Evolutionary conservation across 352 stramenopile species (phyloP).

Genomic region (Pythium aquatile): DNA sequence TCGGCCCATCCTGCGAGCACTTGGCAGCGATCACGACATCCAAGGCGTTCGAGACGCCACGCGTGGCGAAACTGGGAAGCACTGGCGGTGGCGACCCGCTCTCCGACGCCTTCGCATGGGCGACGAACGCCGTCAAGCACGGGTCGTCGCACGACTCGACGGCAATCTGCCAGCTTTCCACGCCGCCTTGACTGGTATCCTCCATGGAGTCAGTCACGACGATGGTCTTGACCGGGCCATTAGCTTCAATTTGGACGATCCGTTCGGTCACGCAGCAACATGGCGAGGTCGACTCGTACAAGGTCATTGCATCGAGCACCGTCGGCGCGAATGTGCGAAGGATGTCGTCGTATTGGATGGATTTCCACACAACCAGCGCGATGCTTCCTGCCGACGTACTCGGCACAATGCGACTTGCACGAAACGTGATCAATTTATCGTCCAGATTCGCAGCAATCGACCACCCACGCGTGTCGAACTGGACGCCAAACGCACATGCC

Average conservation of each 20-base stretch:
- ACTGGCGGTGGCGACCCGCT: constrained; percentile 15
- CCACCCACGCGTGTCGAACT: constrained; percentile 50
- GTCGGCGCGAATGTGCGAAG: constrained; percentile 57
- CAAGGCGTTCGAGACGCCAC: neutral
- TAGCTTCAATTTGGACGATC: constrained; percentile 34
- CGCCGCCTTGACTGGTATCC: constrained; percentile 19
- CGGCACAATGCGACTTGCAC: constrained; percentile 36
- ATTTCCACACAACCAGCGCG: constrained; percentile 47
- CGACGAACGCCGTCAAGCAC: constrained; percentile 46
- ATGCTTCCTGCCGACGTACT: constrained; percentile 27
- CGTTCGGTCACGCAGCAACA: constrained; percentile 30
- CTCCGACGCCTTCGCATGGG: constrained; percentile 23
- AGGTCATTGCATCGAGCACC: constrained; percentile 44
- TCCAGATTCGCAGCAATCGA: constrained; percentile 36
- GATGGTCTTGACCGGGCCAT: constrained; percentile 28
- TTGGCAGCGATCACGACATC: constrained; percentile 19
- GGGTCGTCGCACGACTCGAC: constrained; percentile 54
- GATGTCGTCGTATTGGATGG: constrained; percentile 56
- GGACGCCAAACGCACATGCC: constrained; percentile 32
- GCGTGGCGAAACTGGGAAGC: neutral
- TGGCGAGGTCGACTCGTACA: constrained; percentile 29
- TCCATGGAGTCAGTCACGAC: constrained; percentile 46
- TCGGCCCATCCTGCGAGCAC: constrained; percentile 7
- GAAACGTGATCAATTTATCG: constrained; percentile 44
- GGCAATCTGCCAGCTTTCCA: constrained; percentile 41